Percentiles rank a stretch among this genome's conserved stretches.
Conservation (phyloP, 352 stramenopile genomes). For the Phytopythium aichiense region DNA sequence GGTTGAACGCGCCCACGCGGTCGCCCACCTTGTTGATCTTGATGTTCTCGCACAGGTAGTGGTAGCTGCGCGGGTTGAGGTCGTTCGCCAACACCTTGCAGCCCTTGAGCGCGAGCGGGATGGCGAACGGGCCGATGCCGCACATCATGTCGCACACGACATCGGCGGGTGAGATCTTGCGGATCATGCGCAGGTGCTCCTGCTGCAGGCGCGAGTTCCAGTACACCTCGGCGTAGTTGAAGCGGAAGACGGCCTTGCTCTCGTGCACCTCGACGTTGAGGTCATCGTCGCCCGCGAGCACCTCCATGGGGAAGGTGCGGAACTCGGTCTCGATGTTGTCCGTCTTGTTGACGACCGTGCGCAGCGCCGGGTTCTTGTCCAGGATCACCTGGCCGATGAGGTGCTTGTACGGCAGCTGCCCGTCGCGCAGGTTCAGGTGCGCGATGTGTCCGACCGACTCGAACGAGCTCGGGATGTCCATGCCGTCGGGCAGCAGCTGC, state of each 20-base stretch:
- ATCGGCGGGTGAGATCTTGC: conserved; percentile 49
- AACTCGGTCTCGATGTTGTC: conserved; percentile 94
- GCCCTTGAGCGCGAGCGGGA: conserved; percentile 88
- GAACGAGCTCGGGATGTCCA: conserved; percentile 93
- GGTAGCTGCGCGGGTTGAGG: conserved; percentile 88
- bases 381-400: conserved; percentile 97
- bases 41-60: conserved; percentile 91
- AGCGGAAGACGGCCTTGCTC: conserved; percentile 90
- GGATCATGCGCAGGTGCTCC: conserved; percentile 92
- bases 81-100: conserved; percentile 91
- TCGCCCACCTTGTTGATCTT: conserved; percentile 88
- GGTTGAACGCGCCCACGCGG: conserved; percentile 84
- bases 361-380: conserved; percentile 95
- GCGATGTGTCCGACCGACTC: conserved; percentile 96
- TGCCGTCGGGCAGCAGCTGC: conserved; percentile 72
- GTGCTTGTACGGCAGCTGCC: conserved; percentile 94
- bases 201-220: conserved; percentile 96
- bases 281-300: conserved; percentile 87
- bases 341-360: conserved; percentile 98
- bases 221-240: conserved; percentile 97
- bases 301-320: conserved; percentile 96
- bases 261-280: conserved; percentile 90
- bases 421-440: conserved; percentile 95
- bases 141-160: conserved; percentile 95
- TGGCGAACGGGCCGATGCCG: conserved; percentile 94